phyloP scores from a whole-genome alignment of 2,329 filamentous ascomycete species.

The Tolypocladium nubicola region DNA sequence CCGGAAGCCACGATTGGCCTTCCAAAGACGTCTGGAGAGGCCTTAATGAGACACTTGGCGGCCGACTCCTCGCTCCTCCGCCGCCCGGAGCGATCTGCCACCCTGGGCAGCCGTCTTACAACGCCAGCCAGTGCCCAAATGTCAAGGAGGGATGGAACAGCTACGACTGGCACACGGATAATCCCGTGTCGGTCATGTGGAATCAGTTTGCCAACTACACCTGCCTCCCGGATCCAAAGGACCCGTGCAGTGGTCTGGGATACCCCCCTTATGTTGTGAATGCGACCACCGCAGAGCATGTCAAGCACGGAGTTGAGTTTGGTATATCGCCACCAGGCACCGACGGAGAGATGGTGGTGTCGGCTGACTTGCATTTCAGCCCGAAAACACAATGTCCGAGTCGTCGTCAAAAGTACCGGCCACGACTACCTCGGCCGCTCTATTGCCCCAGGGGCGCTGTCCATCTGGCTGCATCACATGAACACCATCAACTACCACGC shows the following conservation, averaged over 20 bases:
- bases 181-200: constrained; percentile 20
- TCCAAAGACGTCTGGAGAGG: constrained; percentile 29
- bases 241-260: constrained; percentile 21
- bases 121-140: constrained; percentile 17
- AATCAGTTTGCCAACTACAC: constrained; percentile 39
- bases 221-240: constrained; percentile 30
- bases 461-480: constrained; percentile 42
- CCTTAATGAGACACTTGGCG: constrained; percentile 33
- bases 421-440: constrained; percentile 35
- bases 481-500: constrained; percentile 25
- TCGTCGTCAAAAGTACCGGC: constrained; percentile 29
- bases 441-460: constrained; percentile 38
- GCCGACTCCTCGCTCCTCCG: constrained; percentile 29
- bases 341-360: constrained; percentile 1
- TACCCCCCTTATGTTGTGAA: constrained; percentile 26
- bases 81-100: constrained; percentile 25
- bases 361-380: constrained; percentile 12
- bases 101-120: constrained; percentile 12
- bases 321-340: constrained; percentile 18
- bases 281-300: constrained; percentile 19
- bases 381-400: constrained; percentile 28
- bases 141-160: constrained; percentile 13
- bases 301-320: constrained; percentile 29
- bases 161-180: constrained; percentile 15
- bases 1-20: constrained; percentile 36